Evolutionary conservation across 1,284 basidiomycete genomes (phyloP).

Genomic region (Gymnopus androsaceus): DNA sequence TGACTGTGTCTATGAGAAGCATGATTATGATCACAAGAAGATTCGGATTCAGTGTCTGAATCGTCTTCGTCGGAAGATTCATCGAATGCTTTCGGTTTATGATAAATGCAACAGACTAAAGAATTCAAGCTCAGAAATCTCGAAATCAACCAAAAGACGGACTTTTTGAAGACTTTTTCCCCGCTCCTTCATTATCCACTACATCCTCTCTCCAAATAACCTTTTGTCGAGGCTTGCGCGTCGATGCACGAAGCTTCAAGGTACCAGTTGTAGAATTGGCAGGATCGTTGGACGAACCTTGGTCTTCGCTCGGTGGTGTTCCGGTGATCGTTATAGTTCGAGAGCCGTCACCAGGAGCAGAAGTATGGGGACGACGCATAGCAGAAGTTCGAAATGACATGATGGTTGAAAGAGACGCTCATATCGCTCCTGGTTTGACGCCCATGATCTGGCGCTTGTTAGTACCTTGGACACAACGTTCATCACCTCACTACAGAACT

Average conservation of each 20-base stretch:
- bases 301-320: constrained; percentile 39
- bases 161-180: constrained; percentile 86
- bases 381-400: constrained; percentile 24
- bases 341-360: constrained; percentile 55
- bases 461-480: too few species aligned
- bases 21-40: constrained; percentile 28
- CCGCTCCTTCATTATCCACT: constrained; percentile 80
- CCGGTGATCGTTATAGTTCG: constrained; percentile 54
- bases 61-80: constrained; percentile 77
- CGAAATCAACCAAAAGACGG: constrained; percentile 29
- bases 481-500: too few species aligned
- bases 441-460: too few species aligned
- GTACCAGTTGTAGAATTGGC: constrained; percentile 38
- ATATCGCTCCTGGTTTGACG: too few species aligned
- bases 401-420: background rate
- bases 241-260: constrained; percentile 56
- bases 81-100: constrained; percentile 76
- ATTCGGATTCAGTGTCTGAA: constrained; percentile 53
- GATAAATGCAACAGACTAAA: constrained; percentile 87
- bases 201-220: constrained; percentile 80
- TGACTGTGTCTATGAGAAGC: constrained; percentile 26
- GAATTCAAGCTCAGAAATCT: background rate
- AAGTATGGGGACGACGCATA: constrained; percentile 35
- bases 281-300: constrained; percentile 17
- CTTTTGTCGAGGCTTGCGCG: constrained; percentile 42